Conservation (phyloP, 1,284 basidiomycete genomes). For the Cryptococcus sp. region DNA sequence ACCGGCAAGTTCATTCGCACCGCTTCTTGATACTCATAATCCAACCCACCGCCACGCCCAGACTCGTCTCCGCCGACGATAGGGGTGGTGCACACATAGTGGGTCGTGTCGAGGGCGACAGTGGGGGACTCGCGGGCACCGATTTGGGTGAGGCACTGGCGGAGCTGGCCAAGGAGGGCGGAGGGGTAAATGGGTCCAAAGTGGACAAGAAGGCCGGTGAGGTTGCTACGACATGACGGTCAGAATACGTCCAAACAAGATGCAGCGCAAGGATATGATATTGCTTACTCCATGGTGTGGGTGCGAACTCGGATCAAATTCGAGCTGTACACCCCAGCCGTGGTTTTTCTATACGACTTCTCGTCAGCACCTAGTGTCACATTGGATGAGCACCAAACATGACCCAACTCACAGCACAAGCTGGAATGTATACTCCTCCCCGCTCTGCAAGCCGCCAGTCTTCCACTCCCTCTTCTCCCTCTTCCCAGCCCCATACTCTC, state of each 20-base stretch:
- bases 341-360: conserved; percentile 56
- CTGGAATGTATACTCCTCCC: conserved; percentile 88
- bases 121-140: conserved; percentile 81
- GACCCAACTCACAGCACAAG: conserved; percentile 64
- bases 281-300: conserved; percentile 67
- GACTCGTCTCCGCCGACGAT: conserved; percentile 58
- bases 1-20: conserved; percentile 84
- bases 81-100: conserved; percentile 90
- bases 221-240: conserved; percentile 58
- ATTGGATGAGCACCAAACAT: background rate
- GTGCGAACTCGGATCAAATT: conserved; percentile 77
- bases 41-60: conserved; percentile 33
- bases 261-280: too few relatives aligned
- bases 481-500: conserved; percentile 28
- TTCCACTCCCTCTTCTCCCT: conserved; percentile 56
- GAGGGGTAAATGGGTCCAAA: conserved; percentile 81
- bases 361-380: too few relatives aligned
- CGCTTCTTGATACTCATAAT: conserved; percentile 86
- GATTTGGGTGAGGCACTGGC: conserved; percentile 74
- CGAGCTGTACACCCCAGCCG: conserved; percentile 81
- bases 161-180: conserved; percentile 70
- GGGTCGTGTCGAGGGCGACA: conserved; percentile 94
- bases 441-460: conserved; percentile 79
- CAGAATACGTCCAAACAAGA: background rate
- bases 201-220: conserved; percentile 86